Evolutionary conservation across 805 yeast genomes (phyloP).

Genomic region (Hagleromyces aurorensis): DNA sequence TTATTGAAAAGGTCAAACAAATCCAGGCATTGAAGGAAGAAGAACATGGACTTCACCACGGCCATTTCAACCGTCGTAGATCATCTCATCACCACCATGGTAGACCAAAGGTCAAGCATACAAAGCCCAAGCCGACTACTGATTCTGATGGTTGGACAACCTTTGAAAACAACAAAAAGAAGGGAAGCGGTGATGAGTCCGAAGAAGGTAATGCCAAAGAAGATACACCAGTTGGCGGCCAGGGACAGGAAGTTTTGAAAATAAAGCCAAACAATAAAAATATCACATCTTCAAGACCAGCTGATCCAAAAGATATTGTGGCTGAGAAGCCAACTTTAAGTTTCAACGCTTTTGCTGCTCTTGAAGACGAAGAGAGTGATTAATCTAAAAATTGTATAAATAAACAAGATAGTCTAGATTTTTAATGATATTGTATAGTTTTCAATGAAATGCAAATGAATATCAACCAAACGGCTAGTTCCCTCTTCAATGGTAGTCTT

Average conservation of each 20-base stretch:
- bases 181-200: constrained; percentile 34
- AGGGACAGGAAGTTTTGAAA: constrained; percentile 40
- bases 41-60: constrained; percentile 23
- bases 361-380: constrained; percentile 51
- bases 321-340: constrained; percentile 58
- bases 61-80: constrained; percentile 47
- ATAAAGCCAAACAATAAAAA: constrained; percentile 68
- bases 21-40: constrained; percentile 31
- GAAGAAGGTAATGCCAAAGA: constrained; percentile 36
- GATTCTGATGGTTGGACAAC: constrained; percentile 87
- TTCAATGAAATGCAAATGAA: too few relatives aligned
- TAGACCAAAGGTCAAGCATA: constrained; percentile 52
- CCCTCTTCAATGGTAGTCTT: too few relatives aligned
- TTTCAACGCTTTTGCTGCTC: constrained; percentile 78
- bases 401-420: constrained; percentile 1
- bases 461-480: too few relatives aligned
- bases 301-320: constrained; percentile 61
- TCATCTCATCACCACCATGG: constrained; percentile 48
- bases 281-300: constrained; percentile 66
- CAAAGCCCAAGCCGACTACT: constrained; percentile 41
- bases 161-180: constrained; percentile 37
- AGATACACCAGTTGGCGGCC: constrained; percentile 21
- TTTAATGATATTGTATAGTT: too few relatives aligned
- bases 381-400: not conserved
- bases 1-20: constrained; percentile 60